These are phyloP conservation scores for Jamesozyma lodderae DNA, from an alignment of 805 yeast species.

Conservation along the genomic window DNA sequence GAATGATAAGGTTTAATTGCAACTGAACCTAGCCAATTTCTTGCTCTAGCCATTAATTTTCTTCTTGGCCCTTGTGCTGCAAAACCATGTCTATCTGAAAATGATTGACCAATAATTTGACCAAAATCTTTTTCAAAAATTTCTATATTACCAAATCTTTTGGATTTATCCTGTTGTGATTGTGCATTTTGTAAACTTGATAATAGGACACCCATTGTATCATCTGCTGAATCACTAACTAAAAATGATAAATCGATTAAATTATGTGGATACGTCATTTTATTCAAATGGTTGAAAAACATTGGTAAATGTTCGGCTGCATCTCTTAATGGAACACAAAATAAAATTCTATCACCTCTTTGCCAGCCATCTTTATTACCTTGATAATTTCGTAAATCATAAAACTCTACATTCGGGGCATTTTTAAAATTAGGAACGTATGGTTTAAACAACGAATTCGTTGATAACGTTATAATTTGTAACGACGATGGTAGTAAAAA, in stretches of 20 bases:
- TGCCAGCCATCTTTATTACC: constrained; percentile 76
- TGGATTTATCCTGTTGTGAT: constrained; percentile 46
- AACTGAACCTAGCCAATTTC: constrained; percentile 86
- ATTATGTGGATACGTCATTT: constrained; percentile 80
- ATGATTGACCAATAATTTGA: constrained; percentile 85
- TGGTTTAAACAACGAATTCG: constrained; percentile 10
- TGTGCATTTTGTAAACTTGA: constrained; percentile 55
- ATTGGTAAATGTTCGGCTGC: constrained; percentile 84
- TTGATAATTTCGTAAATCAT: constrained; percentile 57
- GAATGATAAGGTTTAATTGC: constrained; percentile 88
- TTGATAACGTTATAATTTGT: background rate
- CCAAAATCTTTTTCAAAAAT: constrained; percentile 90
- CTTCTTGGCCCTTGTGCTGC: constrained; percentile 94
- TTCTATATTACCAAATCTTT: constrained; percentile 75
- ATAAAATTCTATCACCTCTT: constrained; percentile 64
- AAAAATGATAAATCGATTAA: constrained; percentile 75
- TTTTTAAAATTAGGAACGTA: constrained; percentile 32
- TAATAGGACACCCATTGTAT: constrained; percentile 65
- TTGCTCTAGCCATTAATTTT: constrained; percentile 89
- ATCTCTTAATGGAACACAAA: constrained; percentile 85
- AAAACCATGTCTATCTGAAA: constrained; percentile 89
- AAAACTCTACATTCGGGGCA: constrained; percentile 47
- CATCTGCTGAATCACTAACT: constrained; percentile 84
- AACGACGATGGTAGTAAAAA: constrained; percentile 10
- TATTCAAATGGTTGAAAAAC: constrained; percentile 75